Evolutionary conservation across 345 rosid genomes (phyloP), one percentile per base, ranked within the genome.

Genomic region (Firmiana major): DNA sequence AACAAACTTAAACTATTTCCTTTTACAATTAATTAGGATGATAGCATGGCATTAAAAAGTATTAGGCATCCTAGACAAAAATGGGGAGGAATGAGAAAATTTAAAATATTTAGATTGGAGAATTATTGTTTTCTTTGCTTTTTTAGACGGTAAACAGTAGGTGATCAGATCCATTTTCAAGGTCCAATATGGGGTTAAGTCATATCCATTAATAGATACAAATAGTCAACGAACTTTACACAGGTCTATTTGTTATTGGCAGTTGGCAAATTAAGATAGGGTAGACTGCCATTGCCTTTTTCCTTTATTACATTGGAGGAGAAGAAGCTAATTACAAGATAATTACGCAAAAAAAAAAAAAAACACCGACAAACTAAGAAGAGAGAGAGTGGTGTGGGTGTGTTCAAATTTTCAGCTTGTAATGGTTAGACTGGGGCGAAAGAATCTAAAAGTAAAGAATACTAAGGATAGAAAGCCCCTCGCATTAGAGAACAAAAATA

Each of bases 401-500:
- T 31, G 34, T 31, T 31, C 34, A 31, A 31, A 31, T 31, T 31
- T 31, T 31, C 1, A 31, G 34, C 34, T 31, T 31, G 3, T 31
- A 1, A 31, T 31, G 34, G 34, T 31, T 31, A n/a, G n/a, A n/a
- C n/a, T n/a, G n/a, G 34, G 0, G 34, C 1, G 34, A 31, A 31
- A 31, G 34, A 31, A 31, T 31, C 34, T 0, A 31, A 31, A 31
- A 31, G 1, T 34, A 24, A 24, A 40, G 48, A 63, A 63, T 17
- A 45, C 9, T 16, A 43, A 57, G 40, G 53, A 26, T 31, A 53
- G 51, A 46, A 75, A 24, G 11, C 22, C 13, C 34, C 3, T 43
- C 7, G 12, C 55, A 76, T 55, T 66, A 77, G 6, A 10, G 51
- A 77, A 67, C 79, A 77, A 75, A 63, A 34, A 68, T 9, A 22